Base-by-base conservation (phyloP, 345 rosid species). In the Sisymbrium altissimum region DNA sequence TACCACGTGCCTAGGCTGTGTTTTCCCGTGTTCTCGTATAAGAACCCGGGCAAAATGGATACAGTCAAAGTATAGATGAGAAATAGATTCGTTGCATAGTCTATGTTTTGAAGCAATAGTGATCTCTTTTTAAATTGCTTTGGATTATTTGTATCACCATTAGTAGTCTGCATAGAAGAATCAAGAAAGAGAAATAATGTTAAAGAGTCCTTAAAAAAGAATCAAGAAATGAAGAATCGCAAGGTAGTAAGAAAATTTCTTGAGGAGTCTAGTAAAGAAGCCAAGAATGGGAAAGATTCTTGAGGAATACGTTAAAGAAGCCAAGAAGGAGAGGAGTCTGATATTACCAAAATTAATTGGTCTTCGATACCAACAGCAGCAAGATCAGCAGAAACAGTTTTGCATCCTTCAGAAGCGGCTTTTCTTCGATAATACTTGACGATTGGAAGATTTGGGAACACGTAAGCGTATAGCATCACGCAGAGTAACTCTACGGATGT, bases 331-430 rank as follows among this genome's bases (percentile, higher is more conserved):
- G 7, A 30, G 43, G 13, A 17, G 3, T 27, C 8, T 30, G 9
- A 60, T 48, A 10, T 48, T 71, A 73, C 70, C 57, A 64, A 17
- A 8, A 7, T 11, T 45, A 23, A 17, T 45, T 45, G 72, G 25
- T 70, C 73, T 38, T 84, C 83, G 72, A 93, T 82, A 36, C 97
- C 96, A 52, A 86, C 97, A 19, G 95, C 95, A 10, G 84, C 94
- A 77, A 91, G 97, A 73, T 91, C 97, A 57, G 90, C 89, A 46
- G 75, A 49, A 69, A 91, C 96, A 18, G 95, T 93, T 65, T 81
- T 86, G 8, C 96, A 87, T 77, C 98, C 97, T 87, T 94, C 96
- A 1, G 77, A 78, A 10, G 96, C 88, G 1, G 96, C 96, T 82
- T 87, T 91, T 0, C 88, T 9, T 32, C 92, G 87, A 64, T 86